Evolutionary conservation across 192 early-diverging fungal genomes (phyloP).

Genomic region (Backusella australiensis): DNA sequence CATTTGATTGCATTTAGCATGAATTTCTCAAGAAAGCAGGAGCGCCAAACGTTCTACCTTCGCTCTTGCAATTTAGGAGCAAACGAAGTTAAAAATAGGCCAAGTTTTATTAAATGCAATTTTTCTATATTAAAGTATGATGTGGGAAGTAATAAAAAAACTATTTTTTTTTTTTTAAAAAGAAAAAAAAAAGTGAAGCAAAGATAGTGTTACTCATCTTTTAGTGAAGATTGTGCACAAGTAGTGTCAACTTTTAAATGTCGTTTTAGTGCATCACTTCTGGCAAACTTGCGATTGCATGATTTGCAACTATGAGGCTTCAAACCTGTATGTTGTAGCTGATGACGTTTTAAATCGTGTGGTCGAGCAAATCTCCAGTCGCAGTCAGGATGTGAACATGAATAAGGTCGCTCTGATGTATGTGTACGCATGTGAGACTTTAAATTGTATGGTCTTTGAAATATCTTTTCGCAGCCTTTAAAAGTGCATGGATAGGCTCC

Average conservation of each 20-base stretch:
- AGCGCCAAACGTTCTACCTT: slow-evolving; percentile 28
- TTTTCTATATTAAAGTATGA: background rate
- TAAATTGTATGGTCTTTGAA: slow-evolving; percentile 73
- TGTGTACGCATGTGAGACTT: slow-evolving; percentile 75
- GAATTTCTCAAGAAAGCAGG: slow-evolving; percentile 66
- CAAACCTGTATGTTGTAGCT: slow-evolving; percentile 68
- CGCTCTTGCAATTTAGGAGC: slow-evolving; percentile 21
- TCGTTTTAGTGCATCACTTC: slow-evolving; percentile 70
- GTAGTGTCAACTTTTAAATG: slow-evolving; percentile 35
- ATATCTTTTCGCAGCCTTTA: slow-evolving; percentile 37
- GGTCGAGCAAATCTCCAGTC: slow-evolving; percentile 60
- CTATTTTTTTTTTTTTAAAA: too few relatives aligned
- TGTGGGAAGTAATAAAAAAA: background rate
- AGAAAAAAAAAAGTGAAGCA: background rate
- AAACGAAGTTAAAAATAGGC: background rate
- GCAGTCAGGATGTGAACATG: slow-evolving; percentile 57
- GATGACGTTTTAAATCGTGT: slow-evolving; percentile 79
- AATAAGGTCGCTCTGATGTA: slow-evolving; percentile 69
- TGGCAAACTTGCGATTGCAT: slow-evolving; percentile 72
- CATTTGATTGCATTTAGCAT: slow-evolving; percentile 50
- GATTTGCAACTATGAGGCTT: slow-evolving; percentile 74
- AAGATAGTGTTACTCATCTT: background rate
- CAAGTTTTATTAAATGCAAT: background rate
- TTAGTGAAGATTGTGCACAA: background rate
- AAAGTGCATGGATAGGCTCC: background rate